Evolutionary conservation across 495 filamentous ascomycete species (phyloP).

Genomic region (Evansstolkia leycettana): DNA sequence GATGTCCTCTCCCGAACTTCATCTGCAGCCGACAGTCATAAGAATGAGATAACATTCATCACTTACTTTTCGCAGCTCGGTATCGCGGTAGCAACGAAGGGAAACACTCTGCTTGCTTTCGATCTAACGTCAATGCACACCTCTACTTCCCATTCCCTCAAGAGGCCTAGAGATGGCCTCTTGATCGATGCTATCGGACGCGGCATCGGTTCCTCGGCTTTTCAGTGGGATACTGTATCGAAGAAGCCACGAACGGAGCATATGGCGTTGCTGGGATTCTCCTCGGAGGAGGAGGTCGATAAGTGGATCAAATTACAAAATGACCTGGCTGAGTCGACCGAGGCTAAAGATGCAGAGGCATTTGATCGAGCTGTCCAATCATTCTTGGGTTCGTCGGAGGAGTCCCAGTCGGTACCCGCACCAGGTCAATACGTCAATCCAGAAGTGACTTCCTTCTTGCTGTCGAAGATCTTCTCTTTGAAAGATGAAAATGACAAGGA

Average conservation of each 20-base stretch:
- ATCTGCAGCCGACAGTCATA: constrained; percentile 10
- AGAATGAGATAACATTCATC: constrained; percentile 29
- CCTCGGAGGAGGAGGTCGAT: constrained; percentile 20
- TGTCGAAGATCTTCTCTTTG: constrained; percentile 42
- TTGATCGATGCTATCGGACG: constrained; percentile 61
- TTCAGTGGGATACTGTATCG: constrained; percentile 20
- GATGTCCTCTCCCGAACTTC: constrained; percentile 22
- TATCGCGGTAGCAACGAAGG: constrained; percentile 45
- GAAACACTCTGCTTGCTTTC: constrained; percentile 44
- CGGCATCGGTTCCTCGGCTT: constrained; percentile 26
- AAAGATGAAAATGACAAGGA: constrained; percentile 11
- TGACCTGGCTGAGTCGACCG: constrained; percentile 15
- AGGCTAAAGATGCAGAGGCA: constrained; percentile 12
- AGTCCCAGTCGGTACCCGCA: constrained; percentile 10
- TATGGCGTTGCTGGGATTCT: constrained; percentile 18
- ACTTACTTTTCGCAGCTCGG: constrained; percentile 53
- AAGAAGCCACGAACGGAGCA: constrained; percentile 25
- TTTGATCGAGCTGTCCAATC: constrained; percentile 29
- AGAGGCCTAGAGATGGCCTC: constrained; percentile 52
- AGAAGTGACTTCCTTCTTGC: constrained; percentile 35
- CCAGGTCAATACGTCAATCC: constrained; percentile 22
- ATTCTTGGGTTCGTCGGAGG: constrained; percentile 18
- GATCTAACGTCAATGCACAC: constrained; percentile 48
- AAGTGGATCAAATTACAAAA: constrained; percentile 23
- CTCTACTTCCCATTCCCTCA: constrained; percentile 31